Evolutionary conservation across 2,329 filamentous ascomycete species (phyloP).

Genomic region (Colletotrichum salicis): DNA sequence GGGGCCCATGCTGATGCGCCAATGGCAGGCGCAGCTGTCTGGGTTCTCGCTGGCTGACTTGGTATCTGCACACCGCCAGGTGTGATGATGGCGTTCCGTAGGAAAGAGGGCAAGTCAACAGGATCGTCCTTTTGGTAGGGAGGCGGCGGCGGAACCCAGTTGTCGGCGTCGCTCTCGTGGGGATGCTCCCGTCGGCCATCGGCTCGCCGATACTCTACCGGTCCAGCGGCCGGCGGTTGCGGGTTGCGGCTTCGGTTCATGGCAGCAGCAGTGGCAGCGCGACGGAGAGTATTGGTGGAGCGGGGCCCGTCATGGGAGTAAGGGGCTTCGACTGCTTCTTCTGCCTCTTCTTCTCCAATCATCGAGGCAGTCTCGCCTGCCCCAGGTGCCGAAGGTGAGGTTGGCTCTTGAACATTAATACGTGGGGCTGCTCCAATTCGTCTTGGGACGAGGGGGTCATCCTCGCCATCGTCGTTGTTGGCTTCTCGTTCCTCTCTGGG

Average conservation of each 20-base stretch:
- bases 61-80: slow-evolving; percentile 42
- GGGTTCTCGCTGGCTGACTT: slow-evolving; percentile 39
- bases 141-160: slow-evolving; percentile 87
- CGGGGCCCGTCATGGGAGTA: slow-evolving; percentile 79
- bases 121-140: slow-evolving; percentile 78
- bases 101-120: slow-evolving; percentile 64
- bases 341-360: slow-evolving; percentile 64
- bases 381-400: slow-evolving; percentile 39
- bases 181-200: slow-evolving; percentile 78
- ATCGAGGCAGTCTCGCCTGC: slow-evolving; percentile 59
- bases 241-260: slow-evolving; percentile 76
- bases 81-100: slow-evolving; percentile 60
- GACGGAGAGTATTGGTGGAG: slow-evolving; percentile 75
- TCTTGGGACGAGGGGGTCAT: slow-evolving; percentile 65
- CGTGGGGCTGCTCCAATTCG: slow-evolving; percentile 52
- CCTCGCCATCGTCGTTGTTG: slow-evolving; percentile 46
- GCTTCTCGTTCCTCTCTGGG: slow-evolving; percentile 39
- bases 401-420: slow-evolving; percentile 35
- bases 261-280: slow-evolving; percentile 81
- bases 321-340: slow-evolving; percentile 72
- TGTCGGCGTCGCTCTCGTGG: slow-evolving; percentile 88
- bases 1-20: slow-evolving; percentile 30
- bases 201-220: slow-evolving; percentile 72
- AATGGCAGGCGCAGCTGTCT: slow-evolving; percentile 36
- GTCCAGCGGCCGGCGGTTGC: slow-evolving; percentile 62